These are phyloP conservation scores for Paraphaeosphaeria sporulosa DNA, from an alignment of 2,329 filamentous ascomycete species.

Conservation along the genomic window DNA sequence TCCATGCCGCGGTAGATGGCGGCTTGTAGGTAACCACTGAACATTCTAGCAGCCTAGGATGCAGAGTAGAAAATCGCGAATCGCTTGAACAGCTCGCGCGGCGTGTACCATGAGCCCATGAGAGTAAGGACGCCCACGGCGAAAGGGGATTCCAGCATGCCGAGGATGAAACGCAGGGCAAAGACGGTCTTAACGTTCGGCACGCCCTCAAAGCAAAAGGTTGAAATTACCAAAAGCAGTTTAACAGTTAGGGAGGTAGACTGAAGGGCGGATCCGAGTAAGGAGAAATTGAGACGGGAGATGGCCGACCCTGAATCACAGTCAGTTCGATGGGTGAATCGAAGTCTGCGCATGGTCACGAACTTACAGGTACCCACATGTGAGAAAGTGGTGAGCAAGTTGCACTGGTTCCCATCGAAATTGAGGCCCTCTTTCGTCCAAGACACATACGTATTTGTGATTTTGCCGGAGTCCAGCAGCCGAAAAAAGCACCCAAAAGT, in stretches of 20 bases:
- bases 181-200: conserved; percentile 22
- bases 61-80: conserved; percentile 64
- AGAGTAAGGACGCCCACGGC: conserved; percentile 19
- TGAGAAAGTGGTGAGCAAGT: conserved; percentile 22
- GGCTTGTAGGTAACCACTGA: conserved; percentile 61
- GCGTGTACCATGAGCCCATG: conserved; percentile 64
- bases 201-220: conserved; percentile 19
- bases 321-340: too few relatives aligned
- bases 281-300: conserved; percentile 25
- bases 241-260: conserved; percentile 25
- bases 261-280: conserved; percentile 20
- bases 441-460: conserved; percentile 21
- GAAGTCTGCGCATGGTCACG: too few relatives aligned
- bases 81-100: conserved; percentile 64
- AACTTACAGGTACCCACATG: conserved; percentile 18
- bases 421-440: conserved; percentile 33
- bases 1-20: conserved; percentile 59
- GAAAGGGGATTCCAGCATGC: conserved; percentile 1
- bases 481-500: conserved; percentile 28
- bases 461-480: conserved; percentile 28
- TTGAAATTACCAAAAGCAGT: conserved; percentile 23
- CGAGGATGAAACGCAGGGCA: conserved; percentile 33
- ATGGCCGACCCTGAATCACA: conserved; percentile 14
- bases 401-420: conserved; percentile 27
- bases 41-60: conserved; percentile 54